These are phyloP conservation scores for Tuber brumale DNA, from an alignment of 495 filamentous ascomycete genomes.

Conservation along the genomic window DNA sequence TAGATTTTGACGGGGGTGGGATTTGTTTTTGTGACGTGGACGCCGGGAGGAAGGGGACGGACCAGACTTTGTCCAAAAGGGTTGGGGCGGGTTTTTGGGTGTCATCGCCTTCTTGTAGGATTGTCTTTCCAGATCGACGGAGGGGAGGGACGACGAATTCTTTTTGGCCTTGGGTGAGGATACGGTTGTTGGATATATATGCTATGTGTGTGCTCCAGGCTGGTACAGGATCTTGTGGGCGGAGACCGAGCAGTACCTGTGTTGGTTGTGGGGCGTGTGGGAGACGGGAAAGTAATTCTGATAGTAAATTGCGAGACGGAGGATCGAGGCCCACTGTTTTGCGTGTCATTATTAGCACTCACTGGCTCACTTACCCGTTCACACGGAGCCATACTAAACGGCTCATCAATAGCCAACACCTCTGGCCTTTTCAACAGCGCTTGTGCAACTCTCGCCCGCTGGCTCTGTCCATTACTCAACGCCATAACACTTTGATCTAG, in stretches of 20 bases:
- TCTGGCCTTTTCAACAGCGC: conserved; percentile 72
- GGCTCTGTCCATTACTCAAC: conserved; percentile 86
- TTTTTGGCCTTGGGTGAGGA: conserved; percentile 55
- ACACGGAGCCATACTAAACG: conserved; percentile 59
- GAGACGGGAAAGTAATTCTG: conserved; percentile 58
- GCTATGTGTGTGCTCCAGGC: conserved; percentile 83
- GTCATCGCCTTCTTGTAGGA: conserved; percentile 51
- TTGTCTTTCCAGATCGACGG: conserved; percentile 45
- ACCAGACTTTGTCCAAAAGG: conserved; percentile 38
- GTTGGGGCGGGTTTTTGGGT: conserved; percentile 12
- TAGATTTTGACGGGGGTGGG: conserved; percentile 24
- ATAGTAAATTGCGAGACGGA: conserved; percentile 61
- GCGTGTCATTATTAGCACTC: conserved; percentile 12
- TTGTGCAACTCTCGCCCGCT: conserved; percentile 78
- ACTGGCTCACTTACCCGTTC: background rate
- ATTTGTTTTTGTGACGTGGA: conserved; percentile 14
- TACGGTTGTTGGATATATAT: conserved; percentile 55
- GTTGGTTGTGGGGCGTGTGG: conserved; percentile 56
- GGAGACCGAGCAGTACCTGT: conserved; percentile 66
- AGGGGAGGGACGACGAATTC: conserved; percentile 50
- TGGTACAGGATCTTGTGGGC: conserved; percentile 79
- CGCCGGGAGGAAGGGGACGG: conserved; percentile 35
- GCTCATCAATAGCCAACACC: conserved; percentile 81
- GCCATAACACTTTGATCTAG: conserved; percentile 74
- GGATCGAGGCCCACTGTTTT: conserved; percentile 77